phyloP scores from a whole-genome alignment of 2,329 filamentous ascomycete species.

The Claviceps pusilla region DNA sequence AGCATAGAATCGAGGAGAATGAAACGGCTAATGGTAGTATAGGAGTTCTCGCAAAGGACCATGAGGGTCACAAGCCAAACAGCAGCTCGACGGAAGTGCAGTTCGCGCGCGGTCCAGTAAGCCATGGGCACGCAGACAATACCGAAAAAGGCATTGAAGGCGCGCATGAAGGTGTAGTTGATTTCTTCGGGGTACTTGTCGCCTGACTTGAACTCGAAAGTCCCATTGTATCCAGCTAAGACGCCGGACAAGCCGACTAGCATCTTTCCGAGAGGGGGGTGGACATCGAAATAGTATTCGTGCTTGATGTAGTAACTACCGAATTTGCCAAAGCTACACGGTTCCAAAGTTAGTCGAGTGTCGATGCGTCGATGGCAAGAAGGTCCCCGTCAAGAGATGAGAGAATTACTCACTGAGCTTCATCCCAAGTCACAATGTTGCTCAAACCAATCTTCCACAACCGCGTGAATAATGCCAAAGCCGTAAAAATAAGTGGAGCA shows the following conservation, averaged over 20 bases:
- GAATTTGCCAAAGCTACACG: constrained; percentile 75
- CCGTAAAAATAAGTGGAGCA: constrained; percentile 45
- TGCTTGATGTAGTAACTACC: constrained; percentile 97
- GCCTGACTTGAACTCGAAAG: constrained; percentile 98
- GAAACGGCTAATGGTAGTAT: constrained; percentile 96
- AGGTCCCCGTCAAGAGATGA: not conserved
- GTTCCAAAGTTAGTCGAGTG: constrained; percentile 10
- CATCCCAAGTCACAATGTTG: constrained; percentile 52
- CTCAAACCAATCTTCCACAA: constrained; percentile 56
- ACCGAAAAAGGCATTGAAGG: constrained; percentile 92
- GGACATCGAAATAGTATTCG: constrained; percentile 91
- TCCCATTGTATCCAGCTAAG: constrained; percentile 93
- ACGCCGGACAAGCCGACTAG: constrained; percentile 92
- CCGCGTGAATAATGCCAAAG: constrained; percentile 50
- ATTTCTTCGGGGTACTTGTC: constrained; percentile 87
- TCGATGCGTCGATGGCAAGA: not conserved
- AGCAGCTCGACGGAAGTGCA: constrained; percentile 71
- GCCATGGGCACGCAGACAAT: constrained; percentile 84
- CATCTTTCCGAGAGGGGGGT: constrained; percentile 96
- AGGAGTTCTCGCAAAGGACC: constrained; percentile 98
- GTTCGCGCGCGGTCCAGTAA: constrained; percentile 84
- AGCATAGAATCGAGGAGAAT: constrained; percentile 98
- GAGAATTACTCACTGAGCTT: constrained; percentile 40
- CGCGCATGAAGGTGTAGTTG: constrained; percentile 96
- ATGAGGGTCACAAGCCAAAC: constrained; percentile 94